Evolutionary conservation across 108 stramenopile genomes (phyloP).

Genomic region (Fragilariopsis cylindrus): DNA sequence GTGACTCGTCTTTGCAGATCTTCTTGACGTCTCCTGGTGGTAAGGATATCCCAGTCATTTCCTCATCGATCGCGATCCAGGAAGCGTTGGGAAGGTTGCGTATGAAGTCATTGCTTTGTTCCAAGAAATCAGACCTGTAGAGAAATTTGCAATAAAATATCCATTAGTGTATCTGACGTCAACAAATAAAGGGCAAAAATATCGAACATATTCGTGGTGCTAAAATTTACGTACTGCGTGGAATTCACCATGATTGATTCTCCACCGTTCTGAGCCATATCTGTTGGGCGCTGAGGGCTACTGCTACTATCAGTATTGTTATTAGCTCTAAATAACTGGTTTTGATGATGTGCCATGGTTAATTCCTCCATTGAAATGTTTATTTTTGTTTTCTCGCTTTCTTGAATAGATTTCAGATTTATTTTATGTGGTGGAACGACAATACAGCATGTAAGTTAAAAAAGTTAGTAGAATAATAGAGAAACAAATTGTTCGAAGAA

Average conservation of each 20-base stretch:
- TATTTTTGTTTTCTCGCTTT: too few relatives aligned
- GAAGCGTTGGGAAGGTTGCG: slow-evolving; percentile 64
- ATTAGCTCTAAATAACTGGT: too few relatives aligned
- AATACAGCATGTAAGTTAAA: too few relatives aligned
- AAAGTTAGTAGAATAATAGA: too few relatives aligned
- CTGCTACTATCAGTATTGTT: too few relatives aligned
- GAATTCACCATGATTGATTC: slow-evolving; percentile 18
- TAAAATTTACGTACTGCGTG: slow-evolving; percentile 1
- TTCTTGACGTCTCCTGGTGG: slow-evolving; percentile 23
- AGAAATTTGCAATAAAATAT: neutral
- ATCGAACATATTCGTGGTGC: neutral
- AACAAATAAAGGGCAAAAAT: neutral
- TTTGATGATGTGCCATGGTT: too few relatives aligned
- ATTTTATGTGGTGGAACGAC: too few relatives aligned
- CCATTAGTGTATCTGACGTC: neutral
- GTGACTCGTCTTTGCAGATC: slow-evolving; percentile 63
- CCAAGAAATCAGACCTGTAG: slow-evolving; percentile 17
- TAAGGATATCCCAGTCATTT: slow-evolving; percentile 82
- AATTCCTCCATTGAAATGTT: too few relatives aligned
- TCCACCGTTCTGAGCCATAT: neutral
- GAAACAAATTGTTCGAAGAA: too few relatives aligned
- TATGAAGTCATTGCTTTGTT: slow-evolving; percentile 72
- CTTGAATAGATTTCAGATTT: too few relatives aligned
- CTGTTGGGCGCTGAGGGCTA: neutral
- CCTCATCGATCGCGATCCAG: slow-evolving; percentile 77